Percentiles rank a stretch among this genome's conserved stretches.
These are phyloP conservation scores for Geotrichum aggregatum DNA, from an alignment of 1,139 yeast genomes.

Conservation along the genomic window DNA sequence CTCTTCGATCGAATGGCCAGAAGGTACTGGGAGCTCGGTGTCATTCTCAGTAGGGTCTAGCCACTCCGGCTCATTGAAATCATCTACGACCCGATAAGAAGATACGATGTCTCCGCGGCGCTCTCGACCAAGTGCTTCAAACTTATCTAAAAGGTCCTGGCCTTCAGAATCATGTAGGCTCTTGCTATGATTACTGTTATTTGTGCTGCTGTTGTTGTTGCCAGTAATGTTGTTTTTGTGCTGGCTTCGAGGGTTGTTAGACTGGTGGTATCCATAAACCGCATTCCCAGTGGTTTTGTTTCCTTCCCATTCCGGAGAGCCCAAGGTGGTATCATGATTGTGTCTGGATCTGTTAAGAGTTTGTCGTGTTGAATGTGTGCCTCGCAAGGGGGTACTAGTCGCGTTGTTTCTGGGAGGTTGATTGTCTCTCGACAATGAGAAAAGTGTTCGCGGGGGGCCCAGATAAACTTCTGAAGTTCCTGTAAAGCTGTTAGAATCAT, in stretches of 20 bases:
- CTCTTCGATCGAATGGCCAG: conserved; percentile 30
- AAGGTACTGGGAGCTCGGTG: conserved; percentile 15
- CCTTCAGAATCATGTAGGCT: conserved; percentile 5
- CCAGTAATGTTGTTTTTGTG: conserved; percentile 6
- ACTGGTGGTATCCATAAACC: not conserved
- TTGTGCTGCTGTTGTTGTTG: conserved; percentile 1
- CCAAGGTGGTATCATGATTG: not conserved
- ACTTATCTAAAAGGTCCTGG: conserved; percentile 17
- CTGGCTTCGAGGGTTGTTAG: conserved; percentile 4
- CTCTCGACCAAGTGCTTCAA: conserved; percentile 20
- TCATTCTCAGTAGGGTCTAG: conserved; percentile 21
- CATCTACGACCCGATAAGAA: conserved; percentile 10
- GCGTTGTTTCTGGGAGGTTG: not conserved
- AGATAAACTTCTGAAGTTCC: conserved; percentile 15
- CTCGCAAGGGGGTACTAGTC: conserved; percentile 1
- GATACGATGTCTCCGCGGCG: conserved; percentile 18
- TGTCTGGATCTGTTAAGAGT: conserved; percentile 9
- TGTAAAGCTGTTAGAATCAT: not conserved
- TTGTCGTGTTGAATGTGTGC: conserved; percentile 6
- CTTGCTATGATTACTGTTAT: conserved; percentile 6
- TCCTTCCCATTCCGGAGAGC: conserved; percentile 12
- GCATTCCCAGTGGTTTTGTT: not conserved
- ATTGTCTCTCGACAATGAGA: conserved; percentile 9
- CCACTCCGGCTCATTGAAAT: conserved; percentile 22
- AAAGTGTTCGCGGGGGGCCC: conserved; percentile 16